Evolutionary conservation across 805 yeast species (phyloP).

Genomic region (Saccharomyces paradoxus): DNA sequence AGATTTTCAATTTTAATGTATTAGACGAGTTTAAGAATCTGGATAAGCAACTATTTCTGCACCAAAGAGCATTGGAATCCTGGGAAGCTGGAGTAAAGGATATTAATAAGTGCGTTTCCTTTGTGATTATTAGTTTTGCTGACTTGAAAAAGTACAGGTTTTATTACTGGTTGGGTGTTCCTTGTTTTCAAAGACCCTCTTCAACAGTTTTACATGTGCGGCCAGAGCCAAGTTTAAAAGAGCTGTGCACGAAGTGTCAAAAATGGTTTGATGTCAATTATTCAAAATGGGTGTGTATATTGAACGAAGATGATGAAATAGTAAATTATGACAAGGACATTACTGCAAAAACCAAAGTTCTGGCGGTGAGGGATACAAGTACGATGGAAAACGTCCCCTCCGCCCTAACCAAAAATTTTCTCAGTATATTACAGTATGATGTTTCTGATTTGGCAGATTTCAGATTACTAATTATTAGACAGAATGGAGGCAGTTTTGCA

Average conservation of each 20-base stretch:
- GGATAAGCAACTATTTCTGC: slow-evolving; percentile 56
- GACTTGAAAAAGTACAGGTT: slow-evolving; percentile 85
- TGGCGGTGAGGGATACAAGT: slow-evolving; percentile 37
- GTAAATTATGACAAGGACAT: slow-evolving; percentile 9
- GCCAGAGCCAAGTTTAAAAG: background rate
- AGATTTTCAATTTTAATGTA: slow-evolving; percentile 61
- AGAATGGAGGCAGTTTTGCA: slow-evolving; percentile 27
- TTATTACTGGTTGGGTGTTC: slow-evolving; percentile 85
- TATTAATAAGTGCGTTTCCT: slow-evolving; percentile 24
- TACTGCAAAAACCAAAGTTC: slow-evolving; percentile 9
- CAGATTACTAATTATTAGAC: slow-evolving; percentile 35
- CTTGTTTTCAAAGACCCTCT: slow-evolving; percentile 38
- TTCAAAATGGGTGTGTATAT: slow-evolving; percentile 26
- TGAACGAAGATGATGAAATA: slow-evolving; percentile 14
- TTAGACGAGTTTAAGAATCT: slow-evolving; percentile 71
- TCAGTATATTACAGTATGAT: slow-evolving; percentile 36
- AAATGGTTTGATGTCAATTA: slow-evolving; percentile 14
- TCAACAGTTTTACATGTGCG: slow-evolving; percentile 2
- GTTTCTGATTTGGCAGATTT: slow-evolving; percentile 31
- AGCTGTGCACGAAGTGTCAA: slow-evolving; percentile 3
- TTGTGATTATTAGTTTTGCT: slow-evolving; percentile 60
- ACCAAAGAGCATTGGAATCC: slow-evolving; percentile 31
- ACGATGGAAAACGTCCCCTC: slow-evolving; percentile 36
- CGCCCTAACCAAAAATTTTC: slow-evolving; percentile 49
- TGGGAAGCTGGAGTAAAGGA: slow-evolving; percentile 26